A percentile compares a stretch with the other conserved stretches of the same genome.
Conservation (phyloP, 805 yeast genomes). For the Candida odintsovae region DNA sequence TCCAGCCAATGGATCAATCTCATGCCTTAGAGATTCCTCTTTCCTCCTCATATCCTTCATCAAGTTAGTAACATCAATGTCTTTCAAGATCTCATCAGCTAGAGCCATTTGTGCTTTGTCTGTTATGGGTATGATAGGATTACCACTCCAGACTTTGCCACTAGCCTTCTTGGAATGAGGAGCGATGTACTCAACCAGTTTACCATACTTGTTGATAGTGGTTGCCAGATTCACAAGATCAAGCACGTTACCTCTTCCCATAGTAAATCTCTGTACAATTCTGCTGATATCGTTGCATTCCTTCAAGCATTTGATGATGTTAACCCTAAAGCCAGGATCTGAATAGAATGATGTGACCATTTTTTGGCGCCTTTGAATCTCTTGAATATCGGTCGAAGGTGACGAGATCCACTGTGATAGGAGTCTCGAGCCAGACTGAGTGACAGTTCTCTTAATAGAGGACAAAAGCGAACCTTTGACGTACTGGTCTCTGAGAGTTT, state of each 20-base stretch:
- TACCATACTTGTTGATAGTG: slow-evolving; percentile 31
- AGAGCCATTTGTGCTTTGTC: slow-evolving; percentile 32
- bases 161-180: not conserved
- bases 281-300: slow-evolving; percentile 53
- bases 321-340: slow-evolving; percentile 24
- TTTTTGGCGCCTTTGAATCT: slow-evolving; percentile 51
- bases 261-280: slow-evolving; percentile 52
- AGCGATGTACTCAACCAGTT: slow-evolving; percentile 21
- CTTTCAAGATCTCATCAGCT: slow-evolving; percentile 35
- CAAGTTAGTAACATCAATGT: slow-evolving; percentile 35
- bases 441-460: slow-evolving; percentile 67
- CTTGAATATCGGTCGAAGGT: slow-evolving; percentile 59
- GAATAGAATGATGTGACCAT: slow-evolving; percentile 39
- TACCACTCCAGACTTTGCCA: slow-evolving; percentile 2
- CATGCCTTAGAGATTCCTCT: slow-evolving; percentile 3
- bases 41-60: slow-evolving; percentile 1
- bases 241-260: slow-evolving; percentile 38
- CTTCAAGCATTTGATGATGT: slow-evolving; percentile 32
- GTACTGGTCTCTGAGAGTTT: slow-evolving; percentile 50
- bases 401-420: slow-evolving; percentile 76
- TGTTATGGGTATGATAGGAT: not conserved
- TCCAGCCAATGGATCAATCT: slow-evolving; percentile 1
- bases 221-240: slow-evolving; percentile 40
- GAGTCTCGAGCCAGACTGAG: slow-evolving; percentile 78
- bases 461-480: slow-evolving; percentile 65